These are phyloP conservation scores for Heterobasidion parviporum DNA, from an alignment of 1,284 basidiomycete species.

Conservation along the genomic window DNA sequence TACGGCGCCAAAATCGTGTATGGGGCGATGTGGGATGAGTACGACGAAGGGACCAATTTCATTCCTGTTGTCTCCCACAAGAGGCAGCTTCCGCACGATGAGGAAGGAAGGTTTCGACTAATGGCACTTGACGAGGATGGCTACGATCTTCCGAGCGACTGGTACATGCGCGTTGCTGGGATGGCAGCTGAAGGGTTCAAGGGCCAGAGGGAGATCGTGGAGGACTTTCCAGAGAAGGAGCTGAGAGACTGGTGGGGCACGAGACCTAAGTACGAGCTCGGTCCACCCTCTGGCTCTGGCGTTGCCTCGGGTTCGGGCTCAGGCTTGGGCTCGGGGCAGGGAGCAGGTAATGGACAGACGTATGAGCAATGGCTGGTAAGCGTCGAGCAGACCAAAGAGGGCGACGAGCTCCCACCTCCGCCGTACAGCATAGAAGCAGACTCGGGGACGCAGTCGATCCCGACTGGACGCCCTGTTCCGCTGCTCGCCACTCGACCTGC, in stretches of 20 bases:
- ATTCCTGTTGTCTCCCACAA: conserved; percentile 58
- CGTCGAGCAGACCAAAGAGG: conserved; percentile 25
- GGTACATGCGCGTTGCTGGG: conserved; percentile 75
- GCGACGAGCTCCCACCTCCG: conserved; percentile 55
- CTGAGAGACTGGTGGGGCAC: conserved; percentile 66
- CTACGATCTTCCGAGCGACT: conserved; percentile 64
- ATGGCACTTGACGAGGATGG: conserved; percentile 67
- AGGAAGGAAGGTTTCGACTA: conserved; percentile 50
- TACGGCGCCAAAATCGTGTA: conserved; percentile 61
- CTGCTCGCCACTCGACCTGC: conserved; percentile 3
- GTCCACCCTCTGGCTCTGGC: conserved; percentile 13
- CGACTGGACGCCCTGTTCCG: neutral
- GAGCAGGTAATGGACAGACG: conserved; percentile 12
- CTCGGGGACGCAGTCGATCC: conserved; percentile 14
- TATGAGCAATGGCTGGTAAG: conserved; percentile 39
- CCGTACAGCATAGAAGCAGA: conserved; percentile 50
- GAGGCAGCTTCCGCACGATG: conserved; percentile 46
- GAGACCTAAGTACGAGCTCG: conserved; percentile 46
- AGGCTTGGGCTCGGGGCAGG: conserved; percentile 10
- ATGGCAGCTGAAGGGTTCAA: conserved; percentile 62
- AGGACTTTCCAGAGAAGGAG: conserved; percentile 63
- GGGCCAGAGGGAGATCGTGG: conserved; percentile 49
- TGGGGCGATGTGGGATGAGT: conserved; percentile 84
- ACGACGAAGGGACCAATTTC: conserved; percentile 73
- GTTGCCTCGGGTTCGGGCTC: conserved; percentile 19